Evolutionary conservation across 805 yeast species (phyloP), one percentile per base, ranked within the genome.

Genomic region (Tetrapisispora arboricola): DNA sequence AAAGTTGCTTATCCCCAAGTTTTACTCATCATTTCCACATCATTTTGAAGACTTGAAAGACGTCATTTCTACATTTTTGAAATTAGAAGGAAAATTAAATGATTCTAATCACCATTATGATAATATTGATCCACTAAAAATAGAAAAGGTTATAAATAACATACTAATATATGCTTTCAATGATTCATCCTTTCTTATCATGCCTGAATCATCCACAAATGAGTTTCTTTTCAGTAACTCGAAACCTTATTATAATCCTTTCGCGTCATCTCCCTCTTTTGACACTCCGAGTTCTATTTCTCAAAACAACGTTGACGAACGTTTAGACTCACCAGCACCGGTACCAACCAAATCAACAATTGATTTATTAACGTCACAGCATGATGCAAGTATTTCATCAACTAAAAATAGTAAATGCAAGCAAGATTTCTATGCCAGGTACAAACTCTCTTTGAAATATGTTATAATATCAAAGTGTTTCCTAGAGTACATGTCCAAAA

Each of bases 111-210:
- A 40, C 8, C 39, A 22, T 4, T 48, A 24, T 40, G 38, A 48
- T 3, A 25, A 45, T 7, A 47, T 52, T 11, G 48, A 58, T 40
- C 45, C 47, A 13, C 50, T 50, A 22, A 53, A 45, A n/a, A 40
- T 58, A 30, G 60, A 55, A 31, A 50, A 54, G 35, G 40, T 52
- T 10, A 57, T 60, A 26, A 55, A 60, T 36, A 49, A 57, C 20
- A 58, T 60, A 10, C 40, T 58, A 13, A 56, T 60, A 3, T 48
- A 54, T 39, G 53, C 63, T 3, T 60, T 57, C 35, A 60, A 60
- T 39, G 64, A 60, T 41, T 44, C 58, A 3, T 55, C 61, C 3
- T 60, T 52, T 36, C 44, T 60, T 25, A 55, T 55, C 27, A 57
- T 59, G 60, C 42, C 56, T 3, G 57, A 54, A 6, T 53, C 52